Evolutionary conservation across 202 grass and related monocot species (phyloP).

Genomic region (Miscanthus sacchariflorus): DNA sequence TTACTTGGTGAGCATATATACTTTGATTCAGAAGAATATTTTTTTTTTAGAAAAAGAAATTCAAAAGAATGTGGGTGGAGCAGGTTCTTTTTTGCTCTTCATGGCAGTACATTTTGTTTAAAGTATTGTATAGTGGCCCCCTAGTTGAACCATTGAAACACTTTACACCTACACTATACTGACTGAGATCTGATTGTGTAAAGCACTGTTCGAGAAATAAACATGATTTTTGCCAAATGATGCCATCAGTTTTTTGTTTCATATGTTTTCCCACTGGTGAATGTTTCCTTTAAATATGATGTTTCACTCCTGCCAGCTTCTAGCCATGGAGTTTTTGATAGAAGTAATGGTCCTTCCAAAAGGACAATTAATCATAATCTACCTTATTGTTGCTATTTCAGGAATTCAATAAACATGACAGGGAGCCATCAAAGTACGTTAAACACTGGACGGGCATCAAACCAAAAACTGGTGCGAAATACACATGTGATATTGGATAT

Average conservation of each 20-base stretch:
- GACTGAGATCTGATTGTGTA: background rate
- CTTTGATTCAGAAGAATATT: slow-evolving; percentile 11
- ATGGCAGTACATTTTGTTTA: slow-evolving; percentile 6
- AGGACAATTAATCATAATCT: background rate
- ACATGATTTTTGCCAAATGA: background rate
- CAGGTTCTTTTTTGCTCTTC: slow-evolving; percentile 7
- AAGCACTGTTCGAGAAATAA: background rate
- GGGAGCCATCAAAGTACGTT: slow-evolving; percentile 83
- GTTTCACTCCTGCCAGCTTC: background rate
- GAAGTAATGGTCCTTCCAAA: background rate
- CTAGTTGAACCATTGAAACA: background rate
- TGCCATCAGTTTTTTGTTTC: background rate
- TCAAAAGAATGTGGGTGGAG: background rate
- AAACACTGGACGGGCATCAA: slow-evolving; percentile 90
- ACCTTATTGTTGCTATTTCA: slow-evolving; percentile 49
- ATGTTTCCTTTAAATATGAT: slow-evolving; percentile 25
- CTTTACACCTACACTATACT: background rate
- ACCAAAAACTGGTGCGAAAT: slow-evolving; percentile 81
- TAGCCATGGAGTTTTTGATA: background rate
- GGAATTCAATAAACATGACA: slow-evolving; percentile 99
- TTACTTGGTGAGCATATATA: background rate
- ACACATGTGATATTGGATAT: slow-evolving; percentile 93
- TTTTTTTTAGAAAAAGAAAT: background rate
- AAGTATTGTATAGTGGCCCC: background rate
- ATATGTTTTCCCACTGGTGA: background rate